phyloP scores from a whole-genome alignment of 371 early-diverging fungal species.

The Mortierella sp. region DNA sequence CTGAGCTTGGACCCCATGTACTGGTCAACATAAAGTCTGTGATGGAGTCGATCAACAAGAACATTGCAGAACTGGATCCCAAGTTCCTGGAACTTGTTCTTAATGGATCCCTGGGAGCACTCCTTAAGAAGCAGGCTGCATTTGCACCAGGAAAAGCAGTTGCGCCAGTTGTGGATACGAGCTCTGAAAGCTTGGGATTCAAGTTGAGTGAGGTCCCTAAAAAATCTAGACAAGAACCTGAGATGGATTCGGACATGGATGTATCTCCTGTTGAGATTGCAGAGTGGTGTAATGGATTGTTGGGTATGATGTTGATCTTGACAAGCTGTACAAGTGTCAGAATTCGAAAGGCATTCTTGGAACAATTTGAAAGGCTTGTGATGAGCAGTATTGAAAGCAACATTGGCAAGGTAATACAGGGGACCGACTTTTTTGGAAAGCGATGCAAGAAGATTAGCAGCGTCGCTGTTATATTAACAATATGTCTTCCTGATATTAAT shows the following conservation, averaged over 20 bases:
- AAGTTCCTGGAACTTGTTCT: constrained; percentile 40
- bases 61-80: constrained; percentile 16
- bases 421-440: neutral
- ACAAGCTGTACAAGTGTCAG: constrained; percentile 30
- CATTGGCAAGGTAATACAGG: constrained; percentile 33
- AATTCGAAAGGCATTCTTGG: constrained; percentile 31
- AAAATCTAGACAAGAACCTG: neutral
- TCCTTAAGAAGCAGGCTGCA: constrained; percentile 37
- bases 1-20: constrained; percentile 43
- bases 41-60: constrained; percentile 40
- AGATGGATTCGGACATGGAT: constrained; percentile 44
- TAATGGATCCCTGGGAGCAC: constrained; percentile 38
- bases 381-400: constrained; percentile 52
- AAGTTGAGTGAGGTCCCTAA: neutral
- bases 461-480: neutral
- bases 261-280: constrained; percentile 46
- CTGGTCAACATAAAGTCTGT: constrained; percentile 43
- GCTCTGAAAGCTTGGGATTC: constrained; percentile 22
- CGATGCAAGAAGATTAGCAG: neutral
- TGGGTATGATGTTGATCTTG: constrained; percentile 52
- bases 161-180: neutral
- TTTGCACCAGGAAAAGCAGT: constrained; percentile 41
- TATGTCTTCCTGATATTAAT: neutral
- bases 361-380: constrained; percentile 42
- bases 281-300: constrained; percentile 51